Evolutionary conservation across 1,284 basidiomycete genomes (phyloP).

Genomic region (Cryptococcus sp.): DNA sequence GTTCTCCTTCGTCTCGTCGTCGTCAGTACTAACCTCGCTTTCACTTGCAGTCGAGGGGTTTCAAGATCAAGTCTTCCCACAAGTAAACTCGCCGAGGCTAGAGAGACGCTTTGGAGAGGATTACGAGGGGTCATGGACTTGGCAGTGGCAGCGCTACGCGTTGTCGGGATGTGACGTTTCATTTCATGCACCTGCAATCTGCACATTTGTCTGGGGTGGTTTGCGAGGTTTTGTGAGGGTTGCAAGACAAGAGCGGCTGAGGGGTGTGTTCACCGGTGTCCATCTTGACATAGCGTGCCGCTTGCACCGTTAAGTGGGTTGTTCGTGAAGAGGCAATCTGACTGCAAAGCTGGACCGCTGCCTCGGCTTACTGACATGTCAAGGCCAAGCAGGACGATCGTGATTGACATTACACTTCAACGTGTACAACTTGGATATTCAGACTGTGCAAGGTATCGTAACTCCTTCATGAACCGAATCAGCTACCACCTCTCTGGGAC

Average conservation of each 20-base stretch:
- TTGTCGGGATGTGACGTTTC: slow-evolving; percentile 20
- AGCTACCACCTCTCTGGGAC: slow-evolving; percentile 26
- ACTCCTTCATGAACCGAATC: too few species aligned
- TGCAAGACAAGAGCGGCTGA: too few species aligned
- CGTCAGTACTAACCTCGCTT: background rate
- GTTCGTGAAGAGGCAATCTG: too few species aligned
- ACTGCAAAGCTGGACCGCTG: too few species aligned
- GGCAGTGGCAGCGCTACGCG: slow-evolving; percentile 5
- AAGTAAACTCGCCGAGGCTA: slow-evolving; percentile 39
- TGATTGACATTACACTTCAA: background rate
- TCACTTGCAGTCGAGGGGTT: slow-evolving; percentile 44
- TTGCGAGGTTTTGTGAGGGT: too few species aligned
- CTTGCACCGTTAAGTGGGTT: too few species aligned
- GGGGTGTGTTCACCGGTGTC: too few species aligned
- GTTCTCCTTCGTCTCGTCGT: background rate
- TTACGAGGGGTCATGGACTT: background rate
- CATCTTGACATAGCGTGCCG: too few species aligned
- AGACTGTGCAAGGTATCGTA: background rate
- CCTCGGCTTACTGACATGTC: too few species aligned
- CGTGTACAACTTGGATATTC: background rate
- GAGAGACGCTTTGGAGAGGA: slow-evolving; percentile 6
- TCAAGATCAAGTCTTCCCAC: slow-evolving; percentile 55
- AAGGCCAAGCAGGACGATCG: too few species aligned
- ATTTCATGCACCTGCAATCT: slow-evolving; percentile 21
- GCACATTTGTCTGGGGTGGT: too few species aligned